Conservation (phyloP, 2,329 filamentous ascomycete genomes). For the Penicillium paneum region DNA sequence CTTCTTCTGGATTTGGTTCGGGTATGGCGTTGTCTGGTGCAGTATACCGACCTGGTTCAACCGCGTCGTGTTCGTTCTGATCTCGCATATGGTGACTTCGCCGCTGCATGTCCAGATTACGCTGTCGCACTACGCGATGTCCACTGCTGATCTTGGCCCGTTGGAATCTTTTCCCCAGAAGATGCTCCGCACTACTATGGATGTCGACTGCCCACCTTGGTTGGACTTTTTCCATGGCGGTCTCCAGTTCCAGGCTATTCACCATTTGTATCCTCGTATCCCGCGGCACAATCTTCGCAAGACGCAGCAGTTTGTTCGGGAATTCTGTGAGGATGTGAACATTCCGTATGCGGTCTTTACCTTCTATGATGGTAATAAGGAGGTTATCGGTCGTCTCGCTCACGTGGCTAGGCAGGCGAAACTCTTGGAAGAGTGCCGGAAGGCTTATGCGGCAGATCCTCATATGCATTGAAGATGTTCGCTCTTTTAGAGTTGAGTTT, state of each 20-base stretch:
- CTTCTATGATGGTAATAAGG: constrained; percentile 73
- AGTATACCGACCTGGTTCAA: constrained; percentile 64
- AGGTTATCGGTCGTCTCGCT: constrained; percentile 68
- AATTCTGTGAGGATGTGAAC: constrained; percentile 74
- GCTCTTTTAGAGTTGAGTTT: neutral
- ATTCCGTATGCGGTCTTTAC: constrained; percentile 82
- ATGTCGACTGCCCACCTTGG: constrained; percentile 81
- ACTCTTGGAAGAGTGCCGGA: constrained; percentile 69
- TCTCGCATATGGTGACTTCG: constrained; percentile 75
- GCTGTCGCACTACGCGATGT: constrained; percentile 90
- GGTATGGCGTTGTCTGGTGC: constrained; percentile 71
- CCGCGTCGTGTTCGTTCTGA: constrained; percentile 69
- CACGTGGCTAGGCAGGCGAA: constrained; percentile 73
- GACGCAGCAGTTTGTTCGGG: constrained; percentile 69
- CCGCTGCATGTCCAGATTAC: constrained; percentile 85
- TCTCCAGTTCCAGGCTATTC: constrained; percentile 81
- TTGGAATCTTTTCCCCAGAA: constrained; percentile 81
- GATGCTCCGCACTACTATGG: constrained; percentile 89
- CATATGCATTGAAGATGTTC: constrained; percentile 11
- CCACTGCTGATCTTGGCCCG: constrained; percentile 75
- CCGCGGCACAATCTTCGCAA: constrained; percentile 76
- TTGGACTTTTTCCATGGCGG: constrained; percentile 84
- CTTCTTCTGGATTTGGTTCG: constrained; percentile 83
- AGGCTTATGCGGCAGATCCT: constrained; percentile 26
- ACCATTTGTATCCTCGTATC: constrained; percentile 77